Evolutionary conservation across 2,329 filamentous ascomycete genomes (phyloP), one percentile per base, ranked within the genome.

Genomic region (Fusarium sp.): DNA sequence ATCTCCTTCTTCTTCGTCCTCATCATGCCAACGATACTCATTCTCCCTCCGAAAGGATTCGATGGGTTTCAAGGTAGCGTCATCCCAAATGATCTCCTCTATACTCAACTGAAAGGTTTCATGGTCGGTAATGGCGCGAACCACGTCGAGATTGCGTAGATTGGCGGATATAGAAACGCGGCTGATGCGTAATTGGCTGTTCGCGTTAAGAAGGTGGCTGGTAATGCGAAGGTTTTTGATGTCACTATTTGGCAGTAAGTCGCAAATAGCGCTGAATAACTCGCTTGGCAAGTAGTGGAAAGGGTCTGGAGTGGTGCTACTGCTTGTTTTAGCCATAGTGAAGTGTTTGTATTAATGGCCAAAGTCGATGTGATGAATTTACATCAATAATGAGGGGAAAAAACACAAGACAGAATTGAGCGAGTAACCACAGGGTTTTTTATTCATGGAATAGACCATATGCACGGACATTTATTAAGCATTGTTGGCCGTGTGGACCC

Each of bases 11-110:
- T 15, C 14, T 38, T n/a, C 22, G 14, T 31, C n/a, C 15, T 13
- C 5, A 11, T 8, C 13, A 5, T 24, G n/a, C 9, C 9, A 38
- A 7, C 14, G 17, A 7, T 38, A n/a, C 34, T n/a, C 13, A 38
- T 38, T 38, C 5, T 38, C 34, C 14, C 34, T 38, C n/a, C 17
- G 34, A n/a, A 38, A 15, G 13, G 34, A 13, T 38, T n/a, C 26
- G 26, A 28, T 28, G n/a, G 22, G 15, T 7, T 20, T 8, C n/a
- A 57, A 33, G 14, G 20, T 34, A 11, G 54, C 44, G 15, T 57
- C 54, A 11, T 51, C 52, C 54, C 45, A 57, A 9, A 57, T 28
- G 9, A 51, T 40, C 20, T 43, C 36, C 28, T 20, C 34, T 8
- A 50, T 36, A 8, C 34, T 18, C 5, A 26, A 20, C 8, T 34